Base-by-base conservation (phyloP, 2,329 filamentous ascomycete genomes). In the Dryadomyces quercivorus region DNA sequence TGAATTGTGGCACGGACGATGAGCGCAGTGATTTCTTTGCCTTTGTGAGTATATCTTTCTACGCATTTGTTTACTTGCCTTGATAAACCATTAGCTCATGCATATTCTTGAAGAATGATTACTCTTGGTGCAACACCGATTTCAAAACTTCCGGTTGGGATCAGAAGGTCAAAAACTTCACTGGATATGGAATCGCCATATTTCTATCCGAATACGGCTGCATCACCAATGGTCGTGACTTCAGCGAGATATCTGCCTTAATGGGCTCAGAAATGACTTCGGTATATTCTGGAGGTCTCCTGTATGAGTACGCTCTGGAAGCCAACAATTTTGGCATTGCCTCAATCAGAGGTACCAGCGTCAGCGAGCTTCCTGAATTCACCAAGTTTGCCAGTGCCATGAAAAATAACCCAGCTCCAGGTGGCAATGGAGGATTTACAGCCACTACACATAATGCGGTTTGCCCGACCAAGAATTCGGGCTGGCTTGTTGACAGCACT, bases 161-260 rank as follows among this genome's bases (percentile, higher is more conserved):
- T 69, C 70, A 85, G 66, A 95, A 95, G 79, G 90, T 95, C 58
- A 78, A 86, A 75, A 88, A 86, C 73, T 95, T 92, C 71, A 83
- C 80, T 59, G 81, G 86, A 68, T 95, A 95, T 68, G 88, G 88
- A 63, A 75, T 95, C 53, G 88, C 91, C 56, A 85, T 95, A 65
- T 96, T 95, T 81, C 78, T 98, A 53, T 96, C 91, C 51, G 93
- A 97, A 70, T 97, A 86, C 67, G 93, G 93, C 59, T 98, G 93
- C 75, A 89, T 67, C 71, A 85, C 80, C 66, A 90, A 88, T 75
- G 80, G 75, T 57, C 91, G 92, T 63, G 75, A 85, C 64, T 98
- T 95, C 65, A 75, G 82, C 57, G 92, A 96, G 73, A 72, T 96
- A 52, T 70, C 70, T 50, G 77, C 91, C 48, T 76, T 98, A 56